Evolutionary conservation across 2,329 filamentous ascomycete genomes (phyloP).

Genomic region (Tolypocladium paradoxum): DNA sequence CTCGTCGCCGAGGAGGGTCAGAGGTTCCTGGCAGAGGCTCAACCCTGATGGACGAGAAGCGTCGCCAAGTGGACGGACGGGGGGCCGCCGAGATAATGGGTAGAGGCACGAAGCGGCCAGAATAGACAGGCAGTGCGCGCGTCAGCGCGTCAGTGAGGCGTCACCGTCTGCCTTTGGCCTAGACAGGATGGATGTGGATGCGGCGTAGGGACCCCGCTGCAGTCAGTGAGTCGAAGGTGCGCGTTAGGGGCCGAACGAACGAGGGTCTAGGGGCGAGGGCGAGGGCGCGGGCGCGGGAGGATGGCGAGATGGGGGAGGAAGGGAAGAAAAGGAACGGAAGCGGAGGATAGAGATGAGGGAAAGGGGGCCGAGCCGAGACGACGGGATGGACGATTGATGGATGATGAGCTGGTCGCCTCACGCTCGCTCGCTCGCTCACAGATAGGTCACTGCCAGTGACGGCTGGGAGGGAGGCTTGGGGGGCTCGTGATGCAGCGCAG

Average conservation of each 20-base stretch:
- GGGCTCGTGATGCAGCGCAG: neutral
- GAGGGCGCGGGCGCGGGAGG: too few species aligned
- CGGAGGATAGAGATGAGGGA: neutral
- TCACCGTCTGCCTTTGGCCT: neutral
- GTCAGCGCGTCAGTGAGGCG: neutral
- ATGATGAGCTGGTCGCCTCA: neutral
- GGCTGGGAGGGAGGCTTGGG: neutral
- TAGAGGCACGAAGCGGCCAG: neutral
- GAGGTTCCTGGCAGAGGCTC: neutral
- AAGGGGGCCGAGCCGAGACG: neutral
- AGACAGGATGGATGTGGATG: neutral
- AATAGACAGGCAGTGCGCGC: neutral
- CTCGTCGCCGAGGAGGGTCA: neutral
- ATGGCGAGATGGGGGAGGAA: neutral
- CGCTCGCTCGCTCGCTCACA: neutral
- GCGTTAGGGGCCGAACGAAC: neutral
- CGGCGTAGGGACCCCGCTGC: neutral
- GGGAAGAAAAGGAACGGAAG: neutral
- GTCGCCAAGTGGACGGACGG: neutral
- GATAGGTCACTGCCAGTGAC: neutral
- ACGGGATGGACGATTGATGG: neutral
- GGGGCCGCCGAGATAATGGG: neutral
- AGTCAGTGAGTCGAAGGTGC: neutral
- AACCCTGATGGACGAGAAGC: conserved; percentile 1
- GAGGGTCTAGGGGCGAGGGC: neutral